phyloP scores from a whole-genome alignment of 805 yeast genomes.

The Naumovozyma baii region DNA sequence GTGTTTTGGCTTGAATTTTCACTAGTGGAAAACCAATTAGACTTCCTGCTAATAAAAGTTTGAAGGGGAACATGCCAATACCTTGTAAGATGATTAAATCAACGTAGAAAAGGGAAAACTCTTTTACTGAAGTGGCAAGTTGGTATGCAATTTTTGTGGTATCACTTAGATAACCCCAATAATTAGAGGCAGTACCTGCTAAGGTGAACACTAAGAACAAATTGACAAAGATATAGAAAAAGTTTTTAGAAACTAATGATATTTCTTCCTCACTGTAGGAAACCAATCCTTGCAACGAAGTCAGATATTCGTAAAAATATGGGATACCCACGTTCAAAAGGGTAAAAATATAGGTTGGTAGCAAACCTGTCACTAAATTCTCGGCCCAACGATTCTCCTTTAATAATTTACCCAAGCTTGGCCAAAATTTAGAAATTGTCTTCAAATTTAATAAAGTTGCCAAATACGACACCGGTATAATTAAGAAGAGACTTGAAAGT shows the following conservation, averaged over 20 bases:
- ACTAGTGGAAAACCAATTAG: slow-evolving; percentile 66
- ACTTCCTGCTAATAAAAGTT: slow-evolving; percentile 71
- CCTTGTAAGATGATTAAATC: slow-evolving; percentile 78
- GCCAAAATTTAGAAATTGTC: slow-evolving; percentile 74
- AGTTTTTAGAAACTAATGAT: slow-evolving; percentile 83
- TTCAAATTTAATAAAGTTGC: slow-evolving; percentile 75
- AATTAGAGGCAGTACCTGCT: slow-evolving; percentile 82
- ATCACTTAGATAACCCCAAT: slow-evolving; percentile 74
- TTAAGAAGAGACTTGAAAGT: slow-evolving; percentile 55
- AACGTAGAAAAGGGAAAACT: slow-evolving; percentile 78
- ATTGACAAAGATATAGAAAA: slow-evolving; percentile 88
- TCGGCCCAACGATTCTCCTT: slow-evolving; percentile 61
- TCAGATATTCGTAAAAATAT: slow-evolving; percentile 72
- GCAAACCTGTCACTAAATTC: slow-evolving; percentile 71
- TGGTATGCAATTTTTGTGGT: slow-evolving; percentile 83
- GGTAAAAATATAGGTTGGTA: slow-evolving; percentile 88
- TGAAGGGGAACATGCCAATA: slow-evolving; percentile 82
- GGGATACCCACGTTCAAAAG: slow-evolving; percentile 76
- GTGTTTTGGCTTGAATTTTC: slow-evolving; percentile 58
- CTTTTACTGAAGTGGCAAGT: slow-evolving; percentile 70
- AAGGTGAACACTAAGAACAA: slow-evolving; percentile 87
- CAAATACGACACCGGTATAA: slow-evolving; percentile 74
- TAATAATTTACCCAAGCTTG: slow-evolving; percentile 62
- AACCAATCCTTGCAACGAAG: slow-evolving; percentile 77
- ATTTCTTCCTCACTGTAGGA: slow-evolving; percentile 90